Evolutionary conservation across 1,284 basidiomycete species (phyloP).

Genomic region (Boletus smithii): DNA sequence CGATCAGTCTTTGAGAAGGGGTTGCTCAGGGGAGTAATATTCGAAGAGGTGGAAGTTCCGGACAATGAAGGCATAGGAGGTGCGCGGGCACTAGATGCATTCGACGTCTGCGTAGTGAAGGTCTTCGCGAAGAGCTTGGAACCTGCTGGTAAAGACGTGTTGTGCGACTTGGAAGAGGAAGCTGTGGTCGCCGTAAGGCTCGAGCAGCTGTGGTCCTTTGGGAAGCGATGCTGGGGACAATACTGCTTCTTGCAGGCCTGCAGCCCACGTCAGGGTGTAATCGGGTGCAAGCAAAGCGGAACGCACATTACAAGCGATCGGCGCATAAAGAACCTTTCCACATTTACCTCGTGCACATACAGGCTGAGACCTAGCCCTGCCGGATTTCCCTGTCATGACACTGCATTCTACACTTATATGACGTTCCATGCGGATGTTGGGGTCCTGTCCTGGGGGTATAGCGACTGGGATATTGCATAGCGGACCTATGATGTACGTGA

Average conservation of each 20-base stretch:
- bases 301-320: conserved; percentile 69
- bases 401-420: conserved; percentile 65
- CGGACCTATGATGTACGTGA: conserved; percentile 47
- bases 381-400: conserved; percentile 51
- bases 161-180: conserved; percentile 18
- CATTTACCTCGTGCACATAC: conserved; percentile 61
- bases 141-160: neutral
- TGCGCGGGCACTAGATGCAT: conserved; percentile 5
- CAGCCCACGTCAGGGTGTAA: conserved; percentile 6
- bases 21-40: conserved; percentile 31
- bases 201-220: conserved; percentile 58
- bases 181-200: conserved; percentile 22
- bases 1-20: conserved; percentile 68
- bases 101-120: conserved; percentile 6
- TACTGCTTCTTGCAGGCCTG: conserved; percentile 69
- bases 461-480: conserved; percentile 69
- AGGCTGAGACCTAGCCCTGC: conserved; percentile 51
- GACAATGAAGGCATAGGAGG: conserved; percentile 14
- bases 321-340: conserved; percentile 67
- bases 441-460: conserved; percentile 68
- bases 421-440: conserved; percentile 70
- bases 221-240: conserved; percentile 72
- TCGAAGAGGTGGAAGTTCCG: conserved; percentile 13
- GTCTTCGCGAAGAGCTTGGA: conserved; percentile 12
- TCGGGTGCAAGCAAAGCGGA: neutral